Evolutionary conservation across 768 basidiomycete genomes (phyloP), one percentile per base, ranked within the genome.

Genomic region (Psilocybe tampanensis): DNA sequence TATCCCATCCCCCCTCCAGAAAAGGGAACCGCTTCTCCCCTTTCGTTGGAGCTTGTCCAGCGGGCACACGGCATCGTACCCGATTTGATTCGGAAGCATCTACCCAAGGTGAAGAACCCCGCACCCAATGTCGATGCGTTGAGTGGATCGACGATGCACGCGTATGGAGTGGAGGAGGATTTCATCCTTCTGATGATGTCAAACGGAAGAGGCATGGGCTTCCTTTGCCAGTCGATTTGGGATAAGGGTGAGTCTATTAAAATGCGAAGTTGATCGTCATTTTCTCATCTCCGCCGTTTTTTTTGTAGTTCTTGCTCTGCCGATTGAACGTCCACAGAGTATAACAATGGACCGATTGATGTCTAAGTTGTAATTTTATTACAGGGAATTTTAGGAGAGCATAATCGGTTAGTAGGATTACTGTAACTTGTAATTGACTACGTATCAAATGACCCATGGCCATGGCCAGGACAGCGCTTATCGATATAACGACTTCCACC

Each of bases 221-320:
- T 54, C 29, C 52, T 54, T 54, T 54, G 44, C 33, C 52, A 54
- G 44, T 54, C 52, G 15, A 23, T 54, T 42, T 54, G 52, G 52
- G 52, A 54, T 47, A 54, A 54, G 24, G 29, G 52, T 47, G 15
- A 47, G 52, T 17, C 2, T n/a, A 11, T 44, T 41, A 3, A 22
- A n/a, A n/a, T n/a, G n/a, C n/a, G n/a, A n/a, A n/a, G n/a, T 23
- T 12, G 21, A 21, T 8, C 21, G 1, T 33, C 12, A 21, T 45
- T 6, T 8, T 15, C 12, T 22, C 19, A 17, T 21, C n/a, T n/a
- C 18, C 19, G 21, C 19, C 21, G 12, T 53, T 22, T 21, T 34
- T 41, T 44, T 24, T 11, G 8, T 21, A 54, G 52, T 54, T 22
- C 52, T 54, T 13, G 32, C 52, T 3, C 52, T 54, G 12, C 52